Percentiles rank a stretch among this genome's conserved stretches.
Conservation (phyloP, 441 rosid species). For the Populus hybrid region DNA sequence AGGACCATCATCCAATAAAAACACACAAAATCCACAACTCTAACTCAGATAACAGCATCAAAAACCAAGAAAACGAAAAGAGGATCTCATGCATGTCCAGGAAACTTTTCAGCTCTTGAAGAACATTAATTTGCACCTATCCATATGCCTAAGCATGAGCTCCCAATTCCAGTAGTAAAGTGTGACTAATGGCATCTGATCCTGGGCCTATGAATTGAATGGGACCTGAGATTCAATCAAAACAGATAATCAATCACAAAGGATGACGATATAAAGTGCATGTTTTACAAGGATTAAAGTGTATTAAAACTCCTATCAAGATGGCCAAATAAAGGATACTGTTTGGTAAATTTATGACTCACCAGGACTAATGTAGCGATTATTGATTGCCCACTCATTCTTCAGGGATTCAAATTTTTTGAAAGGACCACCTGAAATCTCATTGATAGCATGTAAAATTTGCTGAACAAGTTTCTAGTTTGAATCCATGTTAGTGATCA, state of each 20-base stretch:
- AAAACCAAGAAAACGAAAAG: not conserved
- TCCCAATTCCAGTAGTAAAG: constrained; percentile 79
- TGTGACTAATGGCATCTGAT: constrained; percentile 59
- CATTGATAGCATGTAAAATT: not conserved
- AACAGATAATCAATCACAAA: not conserved
- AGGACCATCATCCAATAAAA: not conserved
- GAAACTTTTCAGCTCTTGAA: not conserved
- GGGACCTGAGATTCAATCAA: constrained; percentile 56
- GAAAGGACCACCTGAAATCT: constrained; percentile 80
- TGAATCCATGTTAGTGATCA: not conserved
- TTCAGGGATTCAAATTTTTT: constrained; percentile 70
- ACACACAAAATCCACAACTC: constrained; percentile 1
- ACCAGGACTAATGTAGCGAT: constrained; percentile 93
- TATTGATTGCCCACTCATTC: constrained; percentile 84
- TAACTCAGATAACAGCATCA: not conserved
- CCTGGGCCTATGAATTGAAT: constrained; percentile 85
- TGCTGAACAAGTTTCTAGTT: not conserved
- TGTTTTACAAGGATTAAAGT: not conserved
- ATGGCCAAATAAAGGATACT: not conserved
- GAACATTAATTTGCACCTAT: not conserved
- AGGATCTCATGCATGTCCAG: not conserved
- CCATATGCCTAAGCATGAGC: constrained; percentile 38
- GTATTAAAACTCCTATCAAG: not conserved
- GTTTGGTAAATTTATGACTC: constrained; percentile 20
- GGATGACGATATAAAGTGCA: not conserved